These are phyloP conservation scores for Phlegmacium glaucopus DNA, from an alignment of 768 basidiomycete species.

Conservation along the genomic window DNA sequence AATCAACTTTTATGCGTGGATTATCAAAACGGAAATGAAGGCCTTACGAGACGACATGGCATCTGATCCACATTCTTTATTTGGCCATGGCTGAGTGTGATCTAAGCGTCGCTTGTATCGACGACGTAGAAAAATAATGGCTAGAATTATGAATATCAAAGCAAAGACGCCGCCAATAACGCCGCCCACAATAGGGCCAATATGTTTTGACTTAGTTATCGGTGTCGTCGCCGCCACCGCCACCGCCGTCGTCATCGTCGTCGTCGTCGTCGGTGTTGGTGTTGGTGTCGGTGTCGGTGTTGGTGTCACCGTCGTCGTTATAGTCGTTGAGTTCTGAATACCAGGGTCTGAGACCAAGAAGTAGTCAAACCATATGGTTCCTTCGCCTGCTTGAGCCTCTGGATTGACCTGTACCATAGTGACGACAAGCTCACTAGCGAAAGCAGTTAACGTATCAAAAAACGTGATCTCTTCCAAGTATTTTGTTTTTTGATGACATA, in stretches of 20 bases:
- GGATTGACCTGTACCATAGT: slow-evolving; percentile 32
- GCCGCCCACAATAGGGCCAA: slow-evolving; percentile 29
- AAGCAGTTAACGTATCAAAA: too few species aligned
- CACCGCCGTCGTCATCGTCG: too few species aligned
- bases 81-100: slow-evolving; percentile 1
- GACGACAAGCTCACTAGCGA: slow-evolving; percentile 26
- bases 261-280: too few species aligned
- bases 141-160: slow-evolving; percentile 9
- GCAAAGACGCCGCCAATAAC: slow-evolving; percentile 24
- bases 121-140: slow-evolving; percentile 19
- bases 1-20: not conserved
- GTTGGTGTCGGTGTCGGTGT: too few species aligned
- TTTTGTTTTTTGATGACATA: slow-evolving; percentile 20
- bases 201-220: slow-evolving; percentile 7
- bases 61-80: not conserved
- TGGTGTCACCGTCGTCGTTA: too few species aligned
- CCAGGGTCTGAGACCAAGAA: slow-evolving; percentile 28
- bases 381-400: slow-evolving; percentile 24
- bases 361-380: slow-evolving; percentile 42
- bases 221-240: too few species aligned
- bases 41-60: not conserved
- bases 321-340: slow-evolving; percentile 5
- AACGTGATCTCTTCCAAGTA: too few species aligned
- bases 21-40: not conserved
- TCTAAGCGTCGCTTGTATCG: slow-evolving; percentile 9